Conservation (phyloP, 1,284 basidiomycete species). For the Peniophora sp. region DNA sequence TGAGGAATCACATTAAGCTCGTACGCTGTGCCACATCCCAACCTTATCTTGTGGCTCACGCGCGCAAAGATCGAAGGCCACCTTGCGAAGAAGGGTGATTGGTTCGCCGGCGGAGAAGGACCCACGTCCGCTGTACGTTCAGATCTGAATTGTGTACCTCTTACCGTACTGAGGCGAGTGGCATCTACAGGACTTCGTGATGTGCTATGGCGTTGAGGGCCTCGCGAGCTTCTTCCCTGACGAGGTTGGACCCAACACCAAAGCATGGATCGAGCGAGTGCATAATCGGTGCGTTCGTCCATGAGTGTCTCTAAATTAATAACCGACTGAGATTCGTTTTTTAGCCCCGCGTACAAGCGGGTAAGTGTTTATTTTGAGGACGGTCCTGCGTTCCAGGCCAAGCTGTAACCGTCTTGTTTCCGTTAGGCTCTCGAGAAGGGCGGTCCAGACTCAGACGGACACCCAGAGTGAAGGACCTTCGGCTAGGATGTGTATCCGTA, state of each 20-base stretch:
- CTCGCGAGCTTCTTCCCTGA: slow-evolving; percentile 10
- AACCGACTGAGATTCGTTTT: neutral
- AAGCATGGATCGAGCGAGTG: slow-evolving; percentile 21
- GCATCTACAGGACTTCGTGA: slow-evolving; percentile 26
- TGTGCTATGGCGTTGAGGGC: slow-evolving; percentile 27
- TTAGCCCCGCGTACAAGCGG: slow-evolving; percentile 28
- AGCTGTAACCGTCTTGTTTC: slow-evolving; percentile 1
- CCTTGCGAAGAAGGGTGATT: slow-evolving; percentile 18
- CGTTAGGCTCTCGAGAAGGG: neutral
- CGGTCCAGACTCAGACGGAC: neutral
- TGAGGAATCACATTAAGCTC: slow-evolving; percentile 17
- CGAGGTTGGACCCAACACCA: slow-evolving; percentile 18
- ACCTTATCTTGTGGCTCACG: neutral
- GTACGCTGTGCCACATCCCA: slow-evolving; percentile 11
- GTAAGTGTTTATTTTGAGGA: slow-evolving; percentile 13
- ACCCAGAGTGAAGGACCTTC: neutral
- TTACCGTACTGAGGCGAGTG: neutral
- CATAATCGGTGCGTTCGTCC: slow-evolving; percentile 19
- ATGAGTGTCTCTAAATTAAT: slow-evolving; percentile 1
- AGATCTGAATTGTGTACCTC: neutral
- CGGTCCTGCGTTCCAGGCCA: slow-evolving; percentile 9
- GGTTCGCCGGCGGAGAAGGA: slow-evolving; percentile 29
- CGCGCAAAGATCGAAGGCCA: slow-evolving; percentile 16
- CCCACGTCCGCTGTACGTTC: slow-evolving; percentile 24
- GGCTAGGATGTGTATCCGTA: too few species aligned